A percentile compares a stretch with the other conserved stretches of the same genome.
phyloP scores from a whole-genome alignment of 2,329 filamentous ascomycete genomes.

The Monilinia polystroma region DNA sequence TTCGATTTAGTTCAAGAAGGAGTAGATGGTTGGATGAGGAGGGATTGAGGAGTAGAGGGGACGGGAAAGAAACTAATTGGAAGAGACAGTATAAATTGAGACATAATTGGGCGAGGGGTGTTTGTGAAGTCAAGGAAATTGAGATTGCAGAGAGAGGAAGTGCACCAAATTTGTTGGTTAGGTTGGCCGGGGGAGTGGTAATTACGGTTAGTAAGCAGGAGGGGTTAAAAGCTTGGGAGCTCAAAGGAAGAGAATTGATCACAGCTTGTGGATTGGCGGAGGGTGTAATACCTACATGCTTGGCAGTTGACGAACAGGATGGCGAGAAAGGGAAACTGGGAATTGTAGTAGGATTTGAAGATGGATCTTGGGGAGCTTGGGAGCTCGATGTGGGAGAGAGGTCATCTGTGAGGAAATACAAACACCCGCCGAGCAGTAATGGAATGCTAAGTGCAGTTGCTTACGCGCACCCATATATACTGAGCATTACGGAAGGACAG shows the following conservation, averaged over 20 bases:
- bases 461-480: slow-evolving; percentile 69
- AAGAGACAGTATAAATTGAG: slow-evolving; percentile 84
- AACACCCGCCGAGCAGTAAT: slow-evolving; percentile 35
- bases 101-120: slow-evolving; percentile 87
- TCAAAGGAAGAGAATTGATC: slow-evolving; percentile 61
- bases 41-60: slow-evolving; percentile 33
- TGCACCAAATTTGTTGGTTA: slow-evolving; percentile 66
- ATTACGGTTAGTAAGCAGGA: slow-evolving; percentile 69
- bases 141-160: slow-evolving; percentile 41
- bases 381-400: slow-evolving; percentile 50
- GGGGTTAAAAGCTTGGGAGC: slow-evolving; percentile 77
- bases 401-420: slow-evolving; percentile 29
- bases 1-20: slow-evolving; percentile 46
- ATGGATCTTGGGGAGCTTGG: slow-evolving; percentile 73
- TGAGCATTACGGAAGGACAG: slow-evolving; percentile 75
- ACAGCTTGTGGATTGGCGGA: slow-evolving; percentile 48
- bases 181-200: slow-evolving; percentile 72
- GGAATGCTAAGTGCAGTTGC: slow-evolving; percentile 65
- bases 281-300: slow-evolving; percentile 53
- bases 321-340: slow-evolving; percentile 50
- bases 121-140: slow-evolving; percentile 77
- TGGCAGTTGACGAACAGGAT: slow-evolving; percentile 61
- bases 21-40: slow-evolving; percentile 49
- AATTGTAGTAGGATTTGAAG: slow-evolving; percentile 66
- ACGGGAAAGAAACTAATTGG: slow-evolving; percentile 62